Percentiles rank a stretch among this genome's conserved stretches.
Evolutionary conservation across 352 stramenopile genomes (phyloP).

Genomic region (Phytopythium cucurbitacearum): DNA sequence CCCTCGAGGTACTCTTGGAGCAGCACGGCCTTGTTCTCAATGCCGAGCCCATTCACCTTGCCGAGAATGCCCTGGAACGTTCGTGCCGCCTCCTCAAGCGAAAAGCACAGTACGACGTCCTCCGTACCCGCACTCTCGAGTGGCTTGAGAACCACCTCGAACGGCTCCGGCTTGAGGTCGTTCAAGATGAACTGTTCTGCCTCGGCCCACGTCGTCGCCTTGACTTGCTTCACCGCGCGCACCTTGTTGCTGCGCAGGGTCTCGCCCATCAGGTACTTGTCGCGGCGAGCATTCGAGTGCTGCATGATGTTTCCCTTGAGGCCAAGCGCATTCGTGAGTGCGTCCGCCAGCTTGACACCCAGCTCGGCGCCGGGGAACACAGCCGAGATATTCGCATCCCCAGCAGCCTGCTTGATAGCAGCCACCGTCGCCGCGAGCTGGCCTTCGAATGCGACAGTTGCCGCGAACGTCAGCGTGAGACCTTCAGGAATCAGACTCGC

Average conservation of each 20-base stretch:
- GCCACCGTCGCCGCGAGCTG: conserved; percentile 39
- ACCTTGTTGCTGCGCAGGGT: conserved; percentile 73
- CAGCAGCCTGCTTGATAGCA: conserved; percentile 42
- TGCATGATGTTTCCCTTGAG: conserved; percentile 82
- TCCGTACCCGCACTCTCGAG: conserved; percentile 73
- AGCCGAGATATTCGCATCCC: conserved; percentile 42
- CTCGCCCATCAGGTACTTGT: conserved; percentile 90
- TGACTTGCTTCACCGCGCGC: conserved; percentile 89
- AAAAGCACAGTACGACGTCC: conserved; percentile 80
- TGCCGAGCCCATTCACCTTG: conserved; percentile 85
- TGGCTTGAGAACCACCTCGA: conserved; percentile 91
- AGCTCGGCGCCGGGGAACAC: conserved; percentile 92
- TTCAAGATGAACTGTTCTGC: conserved; percentile 68
- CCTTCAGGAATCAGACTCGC: conserved; percentile 75
- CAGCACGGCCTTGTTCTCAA: conserved; percentile 79
- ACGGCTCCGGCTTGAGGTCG: conserved; percentile 55
- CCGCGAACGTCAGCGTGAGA: conserved; percentile 70
- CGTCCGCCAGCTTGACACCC: conserved; percentile 90
- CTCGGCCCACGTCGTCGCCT: conserved; percentile 70
- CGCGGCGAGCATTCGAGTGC: conserved; percentile 55
- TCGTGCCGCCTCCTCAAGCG: conserved; percentile 59
- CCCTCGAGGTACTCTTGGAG: conserved; percentile 94
- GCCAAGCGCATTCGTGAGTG: conserved; percentile 80
- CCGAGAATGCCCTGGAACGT: conserved; percentile 85
- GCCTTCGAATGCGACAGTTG: conserved; percentile 68